Evolutionary conservation across 208 protist genomes (phyloP), one percentile per base, ranked within the genome.

Genomic region (Trypanosoma melophagium): DNA sequence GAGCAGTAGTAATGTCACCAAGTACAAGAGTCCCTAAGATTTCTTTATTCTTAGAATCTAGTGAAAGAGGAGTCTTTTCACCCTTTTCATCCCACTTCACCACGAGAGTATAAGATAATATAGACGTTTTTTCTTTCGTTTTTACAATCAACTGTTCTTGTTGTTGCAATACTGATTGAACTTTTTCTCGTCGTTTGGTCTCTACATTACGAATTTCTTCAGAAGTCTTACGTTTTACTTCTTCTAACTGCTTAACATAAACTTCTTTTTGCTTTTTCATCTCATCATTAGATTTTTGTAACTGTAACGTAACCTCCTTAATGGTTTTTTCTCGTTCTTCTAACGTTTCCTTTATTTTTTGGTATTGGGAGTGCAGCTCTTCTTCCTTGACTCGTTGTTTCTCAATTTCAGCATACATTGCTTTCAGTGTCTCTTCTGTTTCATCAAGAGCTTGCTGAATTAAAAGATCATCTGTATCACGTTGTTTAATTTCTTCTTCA

Each of bases 371-470:
- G 17, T 64, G 24, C 16, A 74, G 53, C 24, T 51, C 28, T 19
- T 50, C 41, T 22, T 70, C 63, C 14, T 19, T 55, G 24, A 55
- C 60, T 14, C 51, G 28, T 35, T 72, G 51, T 10, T 17, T 16
- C 42, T 90, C 71, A 31, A 91, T 60, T 12, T 83, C 82, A 14
- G 40, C 66, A 66, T 89, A 84, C 17, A 89, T 60, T 5, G 75
- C 77, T 40, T 76, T 71, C 38, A 93, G 69, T 17, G 84, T 91
- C 17, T 38, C 21, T 44, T 87, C 84, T 8, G 88, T 87, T 19
- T 89, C 88, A 21, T 81, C 72, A 35, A 94, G 69, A 8, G 76
- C 81, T 0, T 31, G 47, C 9, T 81, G 78, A 14, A 86, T 70
- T 19, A 84, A 72, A 24, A 49, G 58, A 63, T 89, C 74, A 3